phyloP scores from a whole-genome alignment of 345 rosid genomes.

The Alliaria petiolata region DNA sequence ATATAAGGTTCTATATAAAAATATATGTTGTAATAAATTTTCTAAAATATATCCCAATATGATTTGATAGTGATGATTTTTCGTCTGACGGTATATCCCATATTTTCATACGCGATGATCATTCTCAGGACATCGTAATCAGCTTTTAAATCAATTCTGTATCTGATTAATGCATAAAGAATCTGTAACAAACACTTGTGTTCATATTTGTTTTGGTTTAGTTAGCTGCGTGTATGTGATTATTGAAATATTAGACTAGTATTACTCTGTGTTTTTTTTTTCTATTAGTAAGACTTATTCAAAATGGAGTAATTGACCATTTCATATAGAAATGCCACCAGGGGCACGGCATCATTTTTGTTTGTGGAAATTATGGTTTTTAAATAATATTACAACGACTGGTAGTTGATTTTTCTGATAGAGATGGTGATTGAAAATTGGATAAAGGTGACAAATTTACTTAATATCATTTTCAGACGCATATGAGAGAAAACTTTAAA shows the following conservation, averaged over 20 bases:
- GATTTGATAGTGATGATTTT: neutral
- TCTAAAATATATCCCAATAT: neutral
- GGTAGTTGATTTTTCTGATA: neutral
- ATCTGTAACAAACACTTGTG: conserved; percentile 12
- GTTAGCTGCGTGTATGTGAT: neutral
- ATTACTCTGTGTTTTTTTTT: neutral
- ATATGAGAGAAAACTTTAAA: neutral
- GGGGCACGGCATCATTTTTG: conserved; percentile 20
- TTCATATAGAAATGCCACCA: neutral
- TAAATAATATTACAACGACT: neutral
- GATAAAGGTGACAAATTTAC: neutral
- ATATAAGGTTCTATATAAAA: neutral
- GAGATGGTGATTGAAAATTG: neutral
- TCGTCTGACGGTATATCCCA: neutral
- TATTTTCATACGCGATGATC: neutral
- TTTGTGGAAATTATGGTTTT: conserved; percentile 10
- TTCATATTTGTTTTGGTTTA: conserved; percentile 2
- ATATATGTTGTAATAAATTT: neutral
- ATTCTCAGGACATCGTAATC: neutral
- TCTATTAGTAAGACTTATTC: conserved; percentile 13
- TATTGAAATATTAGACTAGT: neutral
- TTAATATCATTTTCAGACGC: conserved; percentile 2
- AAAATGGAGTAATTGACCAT: conserved; percentile 20
- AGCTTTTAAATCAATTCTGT: neutral
- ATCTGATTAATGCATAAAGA: neutral